Percentiles rank a stretch among this genome's conserved stretches.
These are phyloP conservation scores for Inonotus obliquus DNA, from an alignment of 1,284 basidiomycete genomes.

Conservation along the genomic window DNA sequence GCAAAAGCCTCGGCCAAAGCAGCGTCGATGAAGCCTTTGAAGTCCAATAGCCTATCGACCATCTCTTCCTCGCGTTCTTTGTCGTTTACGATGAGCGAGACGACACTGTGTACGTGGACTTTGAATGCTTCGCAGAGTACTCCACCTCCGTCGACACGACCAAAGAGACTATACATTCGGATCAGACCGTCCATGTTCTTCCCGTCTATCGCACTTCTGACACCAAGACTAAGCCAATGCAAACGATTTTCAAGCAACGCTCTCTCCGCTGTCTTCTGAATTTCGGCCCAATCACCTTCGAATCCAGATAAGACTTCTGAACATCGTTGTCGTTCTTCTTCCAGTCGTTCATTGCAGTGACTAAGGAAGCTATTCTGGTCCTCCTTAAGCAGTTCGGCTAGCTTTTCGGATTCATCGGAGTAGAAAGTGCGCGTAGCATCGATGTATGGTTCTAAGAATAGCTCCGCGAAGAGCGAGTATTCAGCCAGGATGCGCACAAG, in stretches of 20 bases:
- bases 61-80: conserved; percentile 62
- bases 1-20: conserved; percentile 10
- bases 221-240: conserved; percentile 56
- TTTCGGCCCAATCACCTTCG: conserved; percentile 38
- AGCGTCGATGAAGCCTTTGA: conserved; percentile 61
- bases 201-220: conserved; percentile 47
- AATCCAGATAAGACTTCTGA: conserved; percentile 45
- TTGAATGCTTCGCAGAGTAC: conserved; percentile 63
- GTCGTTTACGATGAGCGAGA: conserved; percentile 58
- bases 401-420: conserved; percentile 38
- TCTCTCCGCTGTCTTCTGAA: conserved; percentile 48
- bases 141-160: conserved; percentile 52
- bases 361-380: conserved; percentile 52
- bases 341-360: conserved; percentile 41
- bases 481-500: conserved; percentile 50
- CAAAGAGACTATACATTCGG: conserved; percentile 60
- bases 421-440: conserved; percentile 50
- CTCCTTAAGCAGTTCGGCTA: conserved; percentile 33
- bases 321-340: conserved; percentile 53
- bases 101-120: conserved; percentile 42
- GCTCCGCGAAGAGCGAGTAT: conserved; percentile 51
- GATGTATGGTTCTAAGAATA: conserved; percentile 47
- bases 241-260: conserved; percentile 47
- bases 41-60: conserved; percentile 70
- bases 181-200: conserved; percentile 47